A percentile compares a stretch with the other conserved stretches of the same genome.
Conservation (phyloP, 2,329 filamentous ascomycete species). For the Ceratocystis eucalypticola region DNA sequence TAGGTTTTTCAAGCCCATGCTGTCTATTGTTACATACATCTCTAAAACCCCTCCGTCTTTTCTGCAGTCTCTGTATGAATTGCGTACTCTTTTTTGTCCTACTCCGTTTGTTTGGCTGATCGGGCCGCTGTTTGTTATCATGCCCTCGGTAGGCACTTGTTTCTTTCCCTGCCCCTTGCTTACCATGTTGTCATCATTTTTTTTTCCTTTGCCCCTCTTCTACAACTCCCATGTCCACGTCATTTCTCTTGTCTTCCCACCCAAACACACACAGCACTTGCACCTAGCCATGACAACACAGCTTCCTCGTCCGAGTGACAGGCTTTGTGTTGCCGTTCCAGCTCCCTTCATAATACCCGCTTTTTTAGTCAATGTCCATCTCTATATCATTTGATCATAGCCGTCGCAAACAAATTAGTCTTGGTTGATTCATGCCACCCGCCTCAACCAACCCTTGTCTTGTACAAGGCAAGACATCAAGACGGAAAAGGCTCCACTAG, state of each 20-base stretch:
- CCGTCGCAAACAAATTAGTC: not conserved
- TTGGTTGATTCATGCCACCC: not conserved
- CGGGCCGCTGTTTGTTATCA: not conserved
- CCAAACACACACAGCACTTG: too few relatives aligned
- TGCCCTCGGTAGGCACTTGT: not conserved
- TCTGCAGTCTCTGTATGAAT: not conserved
- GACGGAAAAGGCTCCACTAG: not conserved
- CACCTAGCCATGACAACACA: too few relatives aligned
- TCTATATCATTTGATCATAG: not conserved
- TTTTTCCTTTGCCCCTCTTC: conserved; percentile 2
- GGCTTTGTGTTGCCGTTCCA: not conserved
- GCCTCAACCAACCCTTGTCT: not conserved
- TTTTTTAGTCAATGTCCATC: not conserved
- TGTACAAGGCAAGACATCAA: not conserved
- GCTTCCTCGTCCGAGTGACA: not conserved
- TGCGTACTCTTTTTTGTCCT: not conserved
- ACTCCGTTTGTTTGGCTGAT: not conserved
- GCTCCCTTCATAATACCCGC: not conserved
- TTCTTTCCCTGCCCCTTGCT: not conserved
- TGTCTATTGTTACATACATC: not conserved
- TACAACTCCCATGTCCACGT: not conserved
- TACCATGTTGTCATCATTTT: not conserved
- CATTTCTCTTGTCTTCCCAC: not conserved
- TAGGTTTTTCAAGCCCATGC: not conserved
- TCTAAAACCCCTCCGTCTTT: not conserved